Percentiles rank a stretch among this genome's conserved stretches.
Conservation (phyloP, 257 asterid species). For the Scutellaria minor region DNA sequence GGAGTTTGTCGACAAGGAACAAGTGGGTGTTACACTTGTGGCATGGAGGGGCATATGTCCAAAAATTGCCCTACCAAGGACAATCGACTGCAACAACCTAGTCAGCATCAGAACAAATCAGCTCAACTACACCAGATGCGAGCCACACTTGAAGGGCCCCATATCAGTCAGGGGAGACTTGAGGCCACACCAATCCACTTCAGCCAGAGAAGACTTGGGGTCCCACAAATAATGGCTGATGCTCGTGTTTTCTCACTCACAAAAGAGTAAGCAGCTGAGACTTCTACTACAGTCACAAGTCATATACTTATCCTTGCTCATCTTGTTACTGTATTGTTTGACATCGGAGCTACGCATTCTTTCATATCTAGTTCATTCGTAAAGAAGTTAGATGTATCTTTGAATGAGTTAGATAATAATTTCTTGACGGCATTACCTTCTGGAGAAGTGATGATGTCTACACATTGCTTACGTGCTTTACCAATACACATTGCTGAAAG, state of each 20-base stretch:
- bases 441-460: not conserved
- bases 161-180: too few species aligned
- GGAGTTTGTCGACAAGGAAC: not conserved
- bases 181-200: too few species aligned
- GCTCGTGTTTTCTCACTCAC: not conserved
- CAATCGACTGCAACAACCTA: not conserved
- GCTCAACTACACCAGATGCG: too few species aligned
- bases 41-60: not conserved
- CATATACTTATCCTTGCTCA: not conserved
- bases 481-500: not conserved
- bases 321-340: not conserved
- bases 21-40: not conserved
- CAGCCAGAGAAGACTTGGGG: not conserved
- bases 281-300: not conserved
- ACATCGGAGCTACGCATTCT: too few species aligned
- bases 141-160: too few species aligned
- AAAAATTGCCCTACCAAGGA: not conserved
- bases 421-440: not conserved
- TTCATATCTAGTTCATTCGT: too few species aligned
- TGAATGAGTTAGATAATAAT: too few species aligned
- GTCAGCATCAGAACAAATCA: too few species aligned
- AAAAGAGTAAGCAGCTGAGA: not conserved
- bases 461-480: not conserved
- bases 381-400: too few species aligned
- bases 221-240: not conserved